These are phyloP conservation scores for Candida ponderosae DNA, from an alignment of 805 yeast genomes.

Conservation along the genomic window DNA sequence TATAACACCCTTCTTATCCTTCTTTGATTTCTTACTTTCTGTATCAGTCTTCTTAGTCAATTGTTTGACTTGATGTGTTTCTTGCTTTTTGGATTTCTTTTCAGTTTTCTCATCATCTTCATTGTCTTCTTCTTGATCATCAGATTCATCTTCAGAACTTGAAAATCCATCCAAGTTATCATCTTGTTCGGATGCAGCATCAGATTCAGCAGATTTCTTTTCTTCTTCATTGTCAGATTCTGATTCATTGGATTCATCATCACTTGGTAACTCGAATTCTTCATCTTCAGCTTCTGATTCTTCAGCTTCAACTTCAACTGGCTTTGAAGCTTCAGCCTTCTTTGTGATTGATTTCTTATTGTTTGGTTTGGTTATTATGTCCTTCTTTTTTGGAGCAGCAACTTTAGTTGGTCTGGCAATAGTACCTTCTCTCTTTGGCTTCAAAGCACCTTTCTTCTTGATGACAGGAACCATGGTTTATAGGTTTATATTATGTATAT, in stretches of 20 bases:
- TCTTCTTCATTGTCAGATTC: slow-evolving; percentile 7
- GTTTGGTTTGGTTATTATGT: slow-evolving; percentile 1
- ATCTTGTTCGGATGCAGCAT: slow-evolving; percentile 6
- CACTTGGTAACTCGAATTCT: slow-evolving; percentile 18
- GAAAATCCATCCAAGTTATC: slow-evolving; percentile 8
- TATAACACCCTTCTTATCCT: slow-evolving; percentile 52
- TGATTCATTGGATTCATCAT: slow-evolving; percentile 18
- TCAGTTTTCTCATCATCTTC: slow-evolving; percentile 14
- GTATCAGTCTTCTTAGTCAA: slow-evolving; percentile 12
- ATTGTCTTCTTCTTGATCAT: slow-evolving; percentile 14
- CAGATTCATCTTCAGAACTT: slow-evolving; percentile 8
- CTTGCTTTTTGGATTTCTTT: slow-evolving; percentile 18
- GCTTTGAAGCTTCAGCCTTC: slow-evolving; percentile 16
- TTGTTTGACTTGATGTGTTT: slow-evolving; percentile 17
- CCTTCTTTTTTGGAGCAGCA: neutral
- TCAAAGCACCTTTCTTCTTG: slow-evolving; percentile 12
- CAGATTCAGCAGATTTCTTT: slow-evolving; percentile 6
- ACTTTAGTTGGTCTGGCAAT: slow-evolving; percentile 2
- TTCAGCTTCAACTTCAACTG: slow-evolving; percentile 18
- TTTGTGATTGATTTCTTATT: slow-evolving; percentile 7
- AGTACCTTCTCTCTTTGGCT: slow-evolving; percentile 11
- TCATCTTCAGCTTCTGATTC: slow-evolving; percentile 19
- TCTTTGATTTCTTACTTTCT: slow-evolving; percentile 16
- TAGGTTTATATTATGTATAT: too few species aligned
- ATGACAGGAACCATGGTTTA: slow-evolving; percentile 4